These are phyloP conservation scores for Trichophyton rubrum DNA, from an alignment of 2,329 filamentous ascomycete genomes.

Conservation along the genomic window DNA sequence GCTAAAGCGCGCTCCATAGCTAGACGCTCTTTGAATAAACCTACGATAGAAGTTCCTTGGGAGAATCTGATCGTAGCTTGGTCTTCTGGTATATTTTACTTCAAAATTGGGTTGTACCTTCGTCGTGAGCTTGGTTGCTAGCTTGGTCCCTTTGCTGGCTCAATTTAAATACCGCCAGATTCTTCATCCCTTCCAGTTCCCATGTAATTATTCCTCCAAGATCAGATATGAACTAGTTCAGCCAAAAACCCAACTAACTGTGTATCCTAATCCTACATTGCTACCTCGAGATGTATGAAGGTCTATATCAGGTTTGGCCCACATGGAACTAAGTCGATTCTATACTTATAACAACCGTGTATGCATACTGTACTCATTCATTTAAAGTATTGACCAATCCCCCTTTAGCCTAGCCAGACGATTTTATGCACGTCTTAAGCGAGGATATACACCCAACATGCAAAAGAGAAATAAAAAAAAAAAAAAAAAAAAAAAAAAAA, in stretches of 20 bases:
- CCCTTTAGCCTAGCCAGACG: not conserved
- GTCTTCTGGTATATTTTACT: not conserved
- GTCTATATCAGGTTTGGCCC: not conserved
- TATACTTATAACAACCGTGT: not conserved
- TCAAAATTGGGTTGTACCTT: not conserved
- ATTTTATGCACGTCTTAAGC: constrained; percentile 4
- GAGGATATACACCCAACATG: constrained; percentile 3
- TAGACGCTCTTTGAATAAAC: not conserved
- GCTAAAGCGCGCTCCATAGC: constrained; percentile 16
- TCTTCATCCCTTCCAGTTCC: not conserved
- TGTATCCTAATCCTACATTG: not conserved
- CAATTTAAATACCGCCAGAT: not conserved
- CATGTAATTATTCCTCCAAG: not conserved
- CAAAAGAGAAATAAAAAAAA: not conserved
- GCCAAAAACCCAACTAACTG: too few species aligned
- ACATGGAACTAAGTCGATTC: not conserved
- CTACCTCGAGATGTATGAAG: not conserved
- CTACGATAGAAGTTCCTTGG: not conserved
- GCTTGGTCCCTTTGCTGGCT: not conserved
- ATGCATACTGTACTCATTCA: constrained; percentile 2
- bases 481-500: not conserved
- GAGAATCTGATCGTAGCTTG: not conserved
- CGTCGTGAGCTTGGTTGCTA: not conserved
- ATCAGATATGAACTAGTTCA: not conserved
- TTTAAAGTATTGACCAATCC: not conserved